phyloP scores from a whole-genome alignment of 805 yeast genomes.

The Sugiyamaella boreocaroliniensis region DNA sequence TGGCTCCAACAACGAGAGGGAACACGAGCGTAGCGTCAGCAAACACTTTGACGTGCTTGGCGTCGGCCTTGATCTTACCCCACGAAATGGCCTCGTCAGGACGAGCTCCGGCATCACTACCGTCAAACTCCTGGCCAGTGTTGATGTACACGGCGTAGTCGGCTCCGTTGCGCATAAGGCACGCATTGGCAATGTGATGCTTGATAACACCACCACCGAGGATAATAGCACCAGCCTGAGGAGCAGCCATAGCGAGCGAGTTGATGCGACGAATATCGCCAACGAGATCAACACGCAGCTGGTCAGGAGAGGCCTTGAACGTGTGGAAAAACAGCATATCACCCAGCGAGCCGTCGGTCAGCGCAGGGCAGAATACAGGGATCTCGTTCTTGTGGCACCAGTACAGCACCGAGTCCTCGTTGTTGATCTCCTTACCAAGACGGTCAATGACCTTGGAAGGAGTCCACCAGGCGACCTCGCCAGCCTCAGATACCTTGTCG shows the following conservation, averaged over 20 bases:
- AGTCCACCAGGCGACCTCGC: conserved; percentile 67
- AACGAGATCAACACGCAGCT: conserved; percentile 84
- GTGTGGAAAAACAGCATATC: conserved; percentile 99
- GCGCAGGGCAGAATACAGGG: conserved; percentile 95
- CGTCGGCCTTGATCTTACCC: conserved; percentile 98
- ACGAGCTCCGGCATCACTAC: conserved; percentile 98
- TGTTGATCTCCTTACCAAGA: conserved; percentile 89
- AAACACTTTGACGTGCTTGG: conserved; percentile 82
- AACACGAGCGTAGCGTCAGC: conserved; percentile 93
- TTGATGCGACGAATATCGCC: conserved; percentile 88
- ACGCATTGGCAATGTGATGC: conserved; percentile 97
- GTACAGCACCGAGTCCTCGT: conserved; percentile 86
- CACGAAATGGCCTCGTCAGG: conserved; percentile 98
- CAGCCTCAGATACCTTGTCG: conserved; percentile 50
- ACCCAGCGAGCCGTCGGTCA: conserved; percentile 97
- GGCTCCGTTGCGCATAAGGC: conserved; percentile 98
- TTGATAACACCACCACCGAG: conserved; percentile 95
- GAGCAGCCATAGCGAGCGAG: conserved; percentile 91
- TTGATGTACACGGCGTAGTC: conserved; percentile 95
- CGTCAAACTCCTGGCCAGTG: conserved; percentile 98
- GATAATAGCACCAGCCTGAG: conserved; percentile 90
- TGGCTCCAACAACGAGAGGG: conserved; percentile 96
- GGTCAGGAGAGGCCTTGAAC: conserved; percentile 86
- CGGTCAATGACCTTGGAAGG: conserved; percentile 91
- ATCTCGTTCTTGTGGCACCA: conserved; percentile 98